Conservation (phyloP, 192 early-diverging fungal genomes). For the Gryganskiella cystojenkinii region DNA sequence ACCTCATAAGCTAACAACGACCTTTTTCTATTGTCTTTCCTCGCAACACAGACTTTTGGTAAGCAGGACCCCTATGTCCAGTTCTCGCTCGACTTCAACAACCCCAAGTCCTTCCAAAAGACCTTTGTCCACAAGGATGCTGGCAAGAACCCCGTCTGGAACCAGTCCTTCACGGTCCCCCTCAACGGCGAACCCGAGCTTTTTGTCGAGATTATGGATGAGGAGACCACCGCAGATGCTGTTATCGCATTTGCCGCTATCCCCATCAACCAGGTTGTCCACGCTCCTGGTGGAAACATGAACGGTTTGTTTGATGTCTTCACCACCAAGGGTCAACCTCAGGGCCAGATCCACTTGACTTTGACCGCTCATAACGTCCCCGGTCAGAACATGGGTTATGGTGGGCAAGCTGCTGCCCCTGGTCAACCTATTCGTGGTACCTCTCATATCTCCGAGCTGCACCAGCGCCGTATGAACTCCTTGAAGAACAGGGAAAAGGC, state of each 20-base stretch:
- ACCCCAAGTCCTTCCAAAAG: slow-evolving; percentile 60
- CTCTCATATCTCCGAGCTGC: slow-evolving; percentile 51
- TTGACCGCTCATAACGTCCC: slow-evolving; percentile 55
- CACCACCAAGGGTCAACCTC: slow-evolving; percentile 50
- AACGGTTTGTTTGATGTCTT: slow-evolving; percentile 58
- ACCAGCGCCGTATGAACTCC: slow-evolving; percentile 54
- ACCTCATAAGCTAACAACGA: not conserved
- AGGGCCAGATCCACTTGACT: slow-evolving; percentile 55
- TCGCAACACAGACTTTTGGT: slow-evolving; percentile 37
- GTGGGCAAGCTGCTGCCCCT: not conserved
- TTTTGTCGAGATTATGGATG: slow-evolving; percentile 60
- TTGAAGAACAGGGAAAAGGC: slow-evolving; percentile 53
- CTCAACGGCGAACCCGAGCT: slow-evolving; percentile 58
- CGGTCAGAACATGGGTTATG: slow-evolving; percentile 31
- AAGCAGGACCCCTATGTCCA: slow-evolving; percentile 64
- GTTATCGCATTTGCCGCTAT: slow-evolving; percentile 63
- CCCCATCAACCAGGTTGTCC: slow-evolving; percentile 58
- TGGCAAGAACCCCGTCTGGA: slow-evolving; percentile 60
- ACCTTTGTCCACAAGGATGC: slow-evolving; percentile 61
- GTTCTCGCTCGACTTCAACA: slow-evolving; percentile 54
- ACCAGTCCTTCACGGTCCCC: slow-evolving; percentile 57
- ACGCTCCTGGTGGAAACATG: slow-evolving; percentile 53
- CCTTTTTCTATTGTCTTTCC: not conserved
- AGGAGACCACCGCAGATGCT: slow-evolving; percentile 52
- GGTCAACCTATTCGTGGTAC: slow-evolving; percentile 42